Conservation (phyloP, 441 rosid genomes). For the Codiaeum variegatum region DNA sequence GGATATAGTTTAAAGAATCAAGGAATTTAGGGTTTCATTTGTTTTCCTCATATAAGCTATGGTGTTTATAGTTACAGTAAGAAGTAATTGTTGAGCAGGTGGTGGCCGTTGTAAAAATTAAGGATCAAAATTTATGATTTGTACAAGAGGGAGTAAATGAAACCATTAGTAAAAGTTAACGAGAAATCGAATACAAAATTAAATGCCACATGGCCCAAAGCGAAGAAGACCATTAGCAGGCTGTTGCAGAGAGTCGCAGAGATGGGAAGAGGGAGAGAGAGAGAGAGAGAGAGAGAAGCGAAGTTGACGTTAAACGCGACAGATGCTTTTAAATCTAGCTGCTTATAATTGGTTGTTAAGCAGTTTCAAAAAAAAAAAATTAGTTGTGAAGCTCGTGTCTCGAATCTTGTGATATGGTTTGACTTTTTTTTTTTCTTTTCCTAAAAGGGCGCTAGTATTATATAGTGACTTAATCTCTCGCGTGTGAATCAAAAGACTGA, state of each 20-base stretch:
- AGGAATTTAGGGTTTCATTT: constrained; percentile 18
- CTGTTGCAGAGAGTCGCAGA: background rate
- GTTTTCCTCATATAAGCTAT: background rate
- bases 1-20: constrained; percentile 6
- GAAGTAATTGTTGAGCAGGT: background rate
- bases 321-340: background rate
- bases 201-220: background rate
- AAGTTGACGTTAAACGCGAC: background rate
- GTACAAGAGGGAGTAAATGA: background rate
- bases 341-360: background rate
- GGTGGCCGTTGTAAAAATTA: background rate
- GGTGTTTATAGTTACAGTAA: background rate
- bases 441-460: too few species aligned
- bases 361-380: too few species aligned
- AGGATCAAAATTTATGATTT: background rate
- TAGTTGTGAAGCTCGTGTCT: background rate
- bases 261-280: background rate
- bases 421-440: background rate
- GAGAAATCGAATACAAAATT: background rate
- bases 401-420: background rate
- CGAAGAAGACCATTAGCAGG: constrained; percentile 15
- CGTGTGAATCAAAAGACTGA: too few species aligned
- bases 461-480: too few species aligned
- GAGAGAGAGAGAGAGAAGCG: too few species aligned
- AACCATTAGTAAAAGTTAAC: background rate